Evolutionary conservation across 2,329 filamentous ascomycete genomes (phyloP), one percentile per base, ranked within the genome.

Genomic region (Curvularia spicifera): DNA sequence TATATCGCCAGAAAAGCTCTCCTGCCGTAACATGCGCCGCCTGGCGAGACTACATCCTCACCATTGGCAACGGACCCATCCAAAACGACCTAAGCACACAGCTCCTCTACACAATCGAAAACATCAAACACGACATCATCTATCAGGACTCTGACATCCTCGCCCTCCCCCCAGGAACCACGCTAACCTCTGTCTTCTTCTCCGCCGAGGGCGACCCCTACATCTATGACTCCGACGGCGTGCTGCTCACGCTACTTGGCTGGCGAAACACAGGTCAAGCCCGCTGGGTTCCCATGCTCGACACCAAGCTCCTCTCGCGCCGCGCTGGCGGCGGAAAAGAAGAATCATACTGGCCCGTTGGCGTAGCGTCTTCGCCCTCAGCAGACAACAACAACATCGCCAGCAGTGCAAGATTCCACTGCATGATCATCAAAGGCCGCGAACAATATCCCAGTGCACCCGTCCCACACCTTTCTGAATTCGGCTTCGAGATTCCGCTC

Each of bases 401-500:
- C 5, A 87, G 93, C 71, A 88, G 93, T 71, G 85, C 90, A 70
- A 94, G 90, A 71, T 99, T 99, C 78, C 94, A 98, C 82, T 99
- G 96, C 80, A 97, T 99, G 78, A 98, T 99, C 69, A 88, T 99
- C 72, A 99, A 99, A 79, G 95, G 95, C 62, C 91, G 90, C 35
- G 95, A 99, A 73, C 86, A 89, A 72, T 91, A 97, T 72, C 71
- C 71, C 2, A 93, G 94, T 0, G 54, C 97, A 95, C 80, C 98
- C 94, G 79, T 95, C 92, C 10, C 88, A 91, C 9, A 93, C 92
- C 2, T 99, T 35, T 93, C 89, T 42, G 95, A 99, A 75, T 99
- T 99, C 72, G 91, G 93, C 48, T 96, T 99, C 75, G 87, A 89
- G 43, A 85, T 99, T 18, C 95, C 96, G 0, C 81, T 97, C 33